Conservation (phyloP, 106 monocot species). For the Narthecium ossifragum region DNA sequence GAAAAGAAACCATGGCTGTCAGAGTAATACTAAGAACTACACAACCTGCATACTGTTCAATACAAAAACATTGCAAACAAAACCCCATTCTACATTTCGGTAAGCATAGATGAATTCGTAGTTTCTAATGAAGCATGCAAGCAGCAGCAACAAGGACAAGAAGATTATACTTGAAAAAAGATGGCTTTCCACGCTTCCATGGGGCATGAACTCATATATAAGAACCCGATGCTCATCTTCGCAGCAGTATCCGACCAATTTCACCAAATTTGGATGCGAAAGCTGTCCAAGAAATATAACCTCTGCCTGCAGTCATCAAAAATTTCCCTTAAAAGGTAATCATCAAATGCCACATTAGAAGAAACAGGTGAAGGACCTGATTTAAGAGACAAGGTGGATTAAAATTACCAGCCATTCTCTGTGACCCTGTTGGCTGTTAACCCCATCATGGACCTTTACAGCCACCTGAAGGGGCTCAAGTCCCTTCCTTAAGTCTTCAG, state of each 20-base stretch:
- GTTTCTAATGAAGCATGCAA: too few relatives aligned
- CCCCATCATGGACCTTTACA: slow-evolving; percentile 83
- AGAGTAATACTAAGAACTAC: too few relatives aligned
- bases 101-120: too few relatives aligned
- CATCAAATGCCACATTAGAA: neutral
- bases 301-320: slow-evolving; percentile 34
- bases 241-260: slow-evolving; percentile 46
- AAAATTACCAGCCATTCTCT: slow-evolving; percentile 77
- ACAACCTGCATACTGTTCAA: too few relatives aligned
- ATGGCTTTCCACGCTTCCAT: slow-evolving; percentile 44
- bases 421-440: slow-evolving; percentile 68
- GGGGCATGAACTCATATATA: slow-evolving; percentile 55
- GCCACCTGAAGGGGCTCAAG: slow-evolving; percentile 47
- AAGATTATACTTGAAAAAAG: slow-evolving; percentile 26
- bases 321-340: neutral
- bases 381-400: neutral
- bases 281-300: slow-evolving; percentile 63
- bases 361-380: neutral
- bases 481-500: slow-evolving; percentile 43
- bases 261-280: slow-evolving; percentile 59
- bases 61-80: too few relatives aligned
- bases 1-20: too few relatives aligned
- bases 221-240: slow-evolving; percentile 49
- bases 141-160: neutral
- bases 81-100: too few relatives aligned